Percentiles rank a stretch among this genome's conserved stretches.
Evolutionary conservation across 306 rosid species (phyloP).

Genomic region (Acacia melanoxylon): DNA sequence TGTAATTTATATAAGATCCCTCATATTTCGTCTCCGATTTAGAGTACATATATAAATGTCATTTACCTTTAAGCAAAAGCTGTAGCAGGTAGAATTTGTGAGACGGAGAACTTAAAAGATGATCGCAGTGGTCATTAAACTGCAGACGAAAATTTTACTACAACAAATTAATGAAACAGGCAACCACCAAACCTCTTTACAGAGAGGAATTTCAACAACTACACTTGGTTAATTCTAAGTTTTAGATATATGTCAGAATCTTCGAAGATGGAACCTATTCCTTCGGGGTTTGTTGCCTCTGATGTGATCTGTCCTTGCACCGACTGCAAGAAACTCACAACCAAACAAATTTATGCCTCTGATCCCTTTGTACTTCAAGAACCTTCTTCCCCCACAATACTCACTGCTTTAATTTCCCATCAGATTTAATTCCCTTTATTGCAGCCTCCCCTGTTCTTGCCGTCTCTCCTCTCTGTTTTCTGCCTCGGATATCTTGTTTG

Average conservation of each 20-base stretch:
- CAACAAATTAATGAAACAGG: conserved; percentile 13
- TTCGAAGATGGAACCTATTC: background rate
- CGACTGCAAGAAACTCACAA: background rate
- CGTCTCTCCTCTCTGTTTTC: conserved; percentile 25
- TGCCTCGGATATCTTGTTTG: background rate
- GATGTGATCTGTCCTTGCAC: background rate
- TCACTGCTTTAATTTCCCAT: conserved; percentile 30
- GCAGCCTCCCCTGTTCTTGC: conserved; percentile 38
- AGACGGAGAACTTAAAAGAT: background rate
- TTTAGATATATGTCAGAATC: conserved; percentile 14
- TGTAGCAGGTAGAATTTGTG: background rate
- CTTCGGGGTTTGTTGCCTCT: conserved; percentile 5
- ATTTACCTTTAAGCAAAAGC: too few relatives aligned
- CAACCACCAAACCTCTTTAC: conserved; percentile 17
- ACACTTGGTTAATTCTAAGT: background rate
- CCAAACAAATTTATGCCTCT: conserved; percentile 32
- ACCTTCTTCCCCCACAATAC: conserved; percentile 30
- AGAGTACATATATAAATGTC: too few relatives aligned
- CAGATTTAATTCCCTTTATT: conserved; percentile 40
- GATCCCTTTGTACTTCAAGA: conserved; percentile 18
- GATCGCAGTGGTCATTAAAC: background rate
- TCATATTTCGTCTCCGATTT: too few relatives aligned
- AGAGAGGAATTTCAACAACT: conserved; percentile 18
- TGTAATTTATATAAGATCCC: too few relatives aligned
- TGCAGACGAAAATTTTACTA: background rate